Evolutionary conservation across 306 rosid genomes (phyloP).

Genomic region (Canavalia gladiata): DNA sequence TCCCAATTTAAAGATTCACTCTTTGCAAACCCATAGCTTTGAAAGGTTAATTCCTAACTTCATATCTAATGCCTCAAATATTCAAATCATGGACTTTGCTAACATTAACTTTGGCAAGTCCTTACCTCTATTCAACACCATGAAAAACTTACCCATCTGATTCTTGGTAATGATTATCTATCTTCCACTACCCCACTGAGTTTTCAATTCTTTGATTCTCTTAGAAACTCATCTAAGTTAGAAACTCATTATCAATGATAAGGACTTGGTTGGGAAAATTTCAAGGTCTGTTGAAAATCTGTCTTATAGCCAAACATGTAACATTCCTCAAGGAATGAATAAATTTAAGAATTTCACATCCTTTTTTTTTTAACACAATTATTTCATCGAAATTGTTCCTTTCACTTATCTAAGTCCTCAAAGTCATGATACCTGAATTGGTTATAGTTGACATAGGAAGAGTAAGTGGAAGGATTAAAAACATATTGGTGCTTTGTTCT

Average conservation of each 20-base stretch:
- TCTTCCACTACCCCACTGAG: slow-evolving; percentile 47
- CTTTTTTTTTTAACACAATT: slow-evolving; percentile 45
- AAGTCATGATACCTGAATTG: slow-evolving; percentile 49
- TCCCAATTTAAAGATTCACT: slow-evolving; percentile 40
- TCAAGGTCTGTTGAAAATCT: slow-evolving; percentile 51
- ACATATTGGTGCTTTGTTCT: no score
- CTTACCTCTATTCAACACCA: slow-evolving; percentile 45
- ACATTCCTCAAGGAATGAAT: slow-evolving; percentile 49
- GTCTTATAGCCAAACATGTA: slow-evolving; percentile 36
- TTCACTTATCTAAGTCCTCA: slow-evolving; percentile 27
- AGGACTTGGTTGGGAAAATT: slow-evolving; percentile 51
- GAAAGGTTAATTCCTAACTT: slow-evolving; percentile 53
- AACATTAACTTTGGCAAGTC: slow-evolving; percentile 46
- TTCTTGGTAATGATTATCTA: slow-evolving; percentile 34
- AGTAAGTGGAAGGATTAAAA: no score
- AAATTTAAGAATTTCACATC: slow-evolving; percentile 45
- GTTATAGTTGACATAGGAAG: neutral
- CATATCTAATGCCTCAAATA: slow-evolving; percentile 55
- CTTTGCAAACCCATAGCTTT: slow-evolving; percentile 43
- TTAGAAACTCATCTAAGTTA: slow-evolving; percentile 41
- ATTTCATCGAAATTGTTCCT: slow-evolving; percentile 40
- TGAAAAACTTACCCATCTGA: slow-evolving; percentile 36
- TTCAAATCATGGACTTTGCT: slow-evolving; percentile 42
- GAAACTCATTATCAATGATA: slow-evolving; percentile 34
- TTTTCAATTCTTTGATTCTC: slow-evolving; percentile 48